Base-by-base conservation (phyloP, 805 yeast genomes). In the Peterozyma xylosa region DNA sequence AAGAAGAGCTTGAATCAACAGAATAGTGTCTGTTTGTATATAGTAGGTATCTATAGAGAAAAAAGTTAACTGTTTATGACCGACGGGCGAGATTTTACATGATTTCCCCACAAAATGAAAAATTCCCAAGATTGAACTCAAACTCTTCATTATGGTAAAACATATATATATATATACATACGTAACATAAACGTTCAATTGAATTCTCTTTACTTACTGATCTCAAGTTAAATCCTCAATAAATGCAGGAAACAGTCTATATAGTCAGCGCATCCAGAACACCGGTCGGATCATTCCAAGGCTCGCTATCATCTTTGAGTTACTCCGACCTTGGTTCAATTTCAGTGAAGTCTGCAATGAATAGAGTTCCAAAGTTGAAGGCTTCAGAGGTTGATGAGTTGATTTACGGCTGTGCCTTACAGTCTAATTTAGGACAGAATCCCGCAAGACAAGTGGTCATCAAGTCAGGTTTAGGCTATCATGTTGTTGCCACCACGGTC, bases 401-500 rank as follows among this genome's bases (percentile, higher is more conserved):
- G 60, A 74, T 86, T 57, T 88, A 88, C 62, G 98, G 98, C 57
- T 86, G 88, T 57, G 98, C 88, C 41, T 67, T 87, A 58, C 86
- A 85, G 59, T 98, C 97, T 50, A 86, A 86, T 57, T 81, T 86
- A 48, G 98, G 98, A 50, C 98, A 91, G 69, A 89, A 90, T 46
- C 98, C 98, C 38, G 99, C 98, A 33, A 82, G 97, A 68, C 98
- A 91, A 70, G 98, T 91, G 46, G 96, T 96, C 13, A 59, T 91
- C 52, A 83, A 81, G 57, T 84, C 98, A 15, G 98, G 98, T n/a
- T 74, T 93, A 42, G 78, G 86, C 41, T 80, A 83, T 52, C 69
- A 77, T 48, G 80, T 86, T 42, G 85, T 88, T 38, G 95, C 96
- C 45, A 77, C 96, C 43, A 85, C 97, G 35, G 75, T 91, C 53